Evolutionary conservation across 2,329 filamentous ascomycete genomes (phyloP), one percentile per base, ranked within the genome.

Genomic region (Aspergillus fumigatus): DNA sequence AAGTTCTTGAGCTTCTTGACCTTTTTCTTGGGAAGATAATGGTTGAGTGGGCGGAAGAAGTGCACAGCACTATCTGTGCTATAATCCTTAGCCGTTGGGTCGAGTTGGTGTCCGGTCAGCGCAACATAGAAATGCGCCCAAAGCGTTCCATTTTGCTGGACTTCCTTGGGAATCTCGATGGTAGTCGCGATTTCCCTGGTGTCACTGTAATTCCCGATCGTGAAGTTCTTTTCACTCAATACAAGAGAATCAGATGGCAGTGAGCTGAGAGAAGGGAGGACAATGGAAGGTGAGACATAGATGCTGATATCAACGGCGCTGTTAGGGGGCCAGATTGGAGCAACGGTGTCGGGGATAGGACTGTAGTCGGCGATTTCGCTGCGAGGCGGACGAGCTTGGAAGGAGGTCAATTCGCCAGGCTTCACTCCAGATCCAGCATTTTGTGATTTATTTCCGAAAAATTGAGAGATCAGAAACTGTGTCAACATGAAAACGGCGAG

Each of bases 61-160:
- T 95, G 86, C 68, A 91, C 91, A 2, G 94, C 92, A 58, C 84
- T 88, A 8, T 82, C 81, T 0, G 85, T 77, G 70, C 95, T 89
- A 72, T 90, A 99, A 56, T 80, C 81, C 0, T 85, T 79, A 55
- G 84, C 82, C 9, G 82, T 82, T 2, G 93, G 93, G 67, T 97
- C 93, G 32, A 96, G 78, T 55, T 84, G 81, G 57, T 84, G 84
- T 53, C 92, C 93, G 9, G 86, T 78, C 62, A 96, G 84, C 10
- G 86, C 90, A 59, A 97, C 79, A 67, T 92, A 96, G 75, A 97
- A 95, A 73, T 99, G 94, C 2, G 90, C 93, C 86, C 90, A 97
- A 9, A 99, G 82, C 1, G 93, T 97, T 35, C 90, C 92, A 71
- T 97, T 97, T 64, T 92, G 83, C 79, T 97, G 92, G 0, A 96